These are phyloP conservation scores for Eustoma russellianum DNA, from an alignment of 257 asterid genomes.

Conservation along the genomic window DNA sequence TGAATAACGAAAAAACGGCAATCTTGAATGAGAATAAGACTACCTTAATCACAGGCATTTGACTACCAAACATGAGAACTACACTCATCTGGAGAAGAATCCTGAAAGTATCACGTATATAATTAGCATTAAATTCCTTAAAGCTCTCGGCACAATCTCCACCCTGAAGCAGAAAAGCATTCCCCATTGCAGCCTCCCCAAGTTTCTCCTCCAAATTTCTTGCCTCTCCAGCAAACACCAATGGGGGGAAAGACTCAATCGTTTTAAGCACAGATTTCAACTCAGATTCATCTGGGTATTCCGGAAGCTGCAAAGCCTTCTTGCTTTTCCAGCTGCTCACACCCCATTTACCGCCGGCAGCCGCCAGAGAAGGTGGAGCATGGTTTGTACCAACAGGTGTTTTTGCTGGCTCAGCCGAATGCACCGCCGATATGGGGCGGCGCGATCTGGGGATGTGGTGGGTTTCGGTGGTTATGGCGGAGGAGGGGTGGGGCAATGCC, in stretches of 20 bases:
- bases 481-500: slow-evolving; percentile 15
- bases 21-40: too few relatives aligned
- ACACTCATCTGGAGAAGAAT: slow-evolving; percentile 61
- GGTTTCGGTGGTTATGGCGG: slow-evolving; percentile 15
- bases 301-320: slow-evolving; percentile 75
- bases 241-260: slow-evolving; percentile 9
- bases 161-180: slow-evolving; percentile 4
- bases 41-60: slow-evolving; percentile 78
- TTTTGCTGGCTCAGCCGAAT: slow-evolving; percentile 65
- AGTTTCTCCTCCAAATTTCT: slow-evolving; percentile 8
- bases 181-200: slow-evolving; percentile 10
- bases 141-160: slow-evolving; percentile 10
- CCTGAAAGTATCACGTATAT: slow-evolving; percentile 7
- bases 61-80: slow-evolving; percentile 78
- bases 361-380: slow-evolving; percentile 22
- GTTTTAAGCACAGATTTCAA: slow-evolving; percentile 13
- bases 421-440: slow-evolving; percentile 54
- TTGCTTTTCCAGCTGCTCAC: slow-evolving; percentile 57
- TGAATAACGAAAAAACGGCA: too few relatives aligned
- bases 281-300: slow-evolving; percentile 59
- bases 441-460: slow-evolving; percentile 22
- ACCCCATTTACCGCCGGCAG: slow-evolving; percentile 29
- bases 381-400: too few relatives aligned
- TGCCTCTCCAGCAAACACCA: slow-evolving; percentile 13
- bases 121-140: slow-evolving; percentile 3